Percentiles rank a stretch among this genome's conserved stretches.
Conservation (phyloP, 108 stramenopile genomes). For the Parietichytrium sp. region DNA sequence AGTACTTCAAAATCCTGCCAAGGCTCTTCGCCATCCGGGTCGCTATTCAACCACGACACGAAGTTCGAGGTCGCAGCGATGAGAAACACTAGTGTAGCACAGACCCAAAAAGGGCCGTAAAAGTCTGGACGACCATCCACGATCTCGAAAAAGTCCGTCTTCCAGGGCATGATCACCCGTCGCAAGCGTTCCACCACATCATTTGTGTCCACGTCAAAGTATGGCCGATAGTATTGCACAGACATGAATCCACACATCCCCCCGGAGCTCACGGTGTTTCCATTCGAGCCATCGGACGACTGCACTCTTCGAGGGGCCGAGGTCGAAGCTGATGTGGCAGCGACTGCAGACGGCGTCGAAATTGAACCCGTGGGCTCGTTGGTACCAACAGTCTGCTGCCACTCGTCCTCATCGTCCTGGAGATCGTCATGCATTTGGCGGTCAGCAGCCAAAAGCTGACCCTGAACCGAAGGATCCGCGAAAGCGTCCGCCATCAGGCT, state of each 20-base stretch:
- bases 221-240: conserved; percentile 38
- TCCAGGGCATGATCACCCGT: not conserved
- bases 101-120: conserved; percentile 39
- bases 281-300: no score
- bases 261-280: no score
- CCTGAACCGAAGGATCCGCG: no score
- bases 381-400: no score
- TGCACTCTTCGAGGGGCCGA: no score
- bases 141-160: not conserved
- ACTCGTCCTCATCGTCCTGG: no score
- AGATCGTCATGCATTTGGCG: no score
- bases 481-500: no score
- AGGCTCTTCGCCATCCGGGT: not conserved
- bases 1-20: conserved; percentile 41
- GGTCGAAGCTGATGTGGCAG: no score
- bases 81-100: conserved; percentile 42
- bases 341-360: no score
- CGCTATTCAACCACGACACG: not conserved
- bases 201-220: conserved; percentile 30
- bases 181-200: not conserved
- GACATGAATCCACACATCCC: not conserved
- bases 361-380: no score
- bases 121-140: conserved; percentile 2
- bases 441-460: no score
- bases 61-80: conserved; percentile 39